Conservation (phyloP, 2,329 filamentous ascomycete genomes). For the Aspergillus sp. region DNA sequence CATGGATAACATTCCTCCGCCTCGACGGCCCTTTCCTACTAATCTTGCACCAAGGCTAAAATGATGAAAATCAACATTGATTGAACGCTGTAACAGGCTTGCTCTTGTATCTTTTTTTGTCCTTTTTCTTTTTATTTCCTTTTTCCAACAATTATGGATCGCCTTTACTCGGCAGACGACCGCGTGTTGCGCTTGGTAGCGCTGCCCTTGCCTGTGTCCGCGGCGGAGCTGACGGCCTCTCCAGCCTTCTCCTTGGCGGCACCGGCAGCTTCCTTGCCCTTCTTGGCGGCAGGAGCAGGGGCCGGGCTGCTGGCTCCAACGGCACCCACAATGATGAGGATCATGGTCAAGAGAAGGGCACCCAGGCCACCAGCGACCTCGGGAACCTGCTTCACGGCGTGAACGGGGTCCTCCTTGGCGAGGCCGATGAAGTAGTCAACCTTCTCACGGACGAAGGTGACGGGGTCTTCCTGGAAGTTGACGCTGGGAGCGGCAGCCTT, state of each 20-base stretch:
- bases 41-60: constrained; percentile 1
- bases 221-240: constrained; percentile 54
- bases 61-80: background rate
- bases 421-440: constrained; percentile 84
- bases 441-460: constrained; percentile 87
- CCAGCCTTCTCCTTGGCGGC: constrained; percentile 61
- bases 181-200: constrained; percentile 58
- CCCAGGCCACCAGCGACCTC: constrained; percentile 81
- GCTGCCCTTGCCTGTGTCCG: constrained; percentile 71
- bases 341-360: constrained; percentile 63
- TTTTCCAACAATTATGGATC: background rate
- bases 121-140: background rate
- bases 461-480: constrained; percentile 85
- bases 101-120: constrained; percentile 1
- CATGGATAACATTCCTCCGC: background rate
- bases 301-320: constrained; percentile 59
- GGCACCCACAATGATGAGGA: constrained; percentile 66
- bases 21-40: background rate
- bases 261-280: constrained; percentile 67
- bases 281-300: constrained; percentile 65
- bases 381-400: constrained; percentile 84
- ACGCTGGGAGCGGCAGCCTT: constrained; percentile 67
- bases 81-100: constrained; percentile 1
- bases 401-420: constrained; percentile 73
- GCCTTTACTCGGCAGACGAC: constrained; percentile 33